Base-by-base conservation (phyloP, 2,329 filamentous ascomycete species). In the Botryotinia convoluta region DNA sequence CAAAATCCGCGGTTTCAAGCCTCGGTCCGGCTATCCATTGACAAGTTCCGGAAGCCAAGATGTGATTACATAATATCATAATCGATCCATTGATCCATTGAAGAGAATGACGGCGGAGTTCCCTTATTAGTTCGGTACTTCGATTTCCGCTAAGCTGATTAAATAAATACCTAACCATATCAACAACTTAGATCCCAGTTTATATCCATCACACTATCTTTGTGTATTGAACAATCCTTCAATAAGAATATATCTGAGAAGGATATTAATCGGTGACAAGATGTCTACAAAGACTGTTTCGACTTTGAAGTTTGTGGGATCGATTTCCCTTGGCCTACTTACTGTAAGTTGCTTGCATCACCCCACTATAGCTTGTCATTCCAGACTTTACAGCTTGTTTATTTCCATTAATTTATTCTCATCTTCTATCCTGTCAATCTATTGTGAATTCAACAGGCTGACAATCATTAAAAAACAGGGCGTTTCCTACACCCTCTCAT, bases 241-340 rank as follows among this genome's bases (percentile, higher is more conserved):
- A 37, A 26, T 35, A 26, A 57, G 37, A 29, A 45, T 29, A 35
- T 20, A 45, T 39, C 29, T 51, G 39, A 51, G 35, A 48, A 54
- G 26, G 48, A 22, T n/a, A 42, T 60, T 48, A 9, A 42, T 51
- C 32, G 29, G 29, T 29, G 29, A 26, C 68, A 74, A 62, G 48
- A 92, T 94, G 89, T 86, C 89, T 78, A 89, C 88, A 79, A 90
- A 87, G 79, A 89, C 90, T 80, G 86, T 97, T 80, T 91, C 93
- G 72, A 84, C 92, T 82, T 90, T 93, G 85, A 98, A 98, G 85
- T 97, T 98, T 82, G 92, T 98, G 78, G 95, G 95, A 80, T 97
- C 94, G 69, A 89, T 97, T 77, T 95, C 92, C 79, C 87, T 98
- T 73, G 95, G 95, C 76, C 87, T 98, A 73, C 84, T 97, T 82